Conservation (phyloP, 2,329 filamentous ascomycete species). For the Fonsecaea multimorphosa region DNA sequence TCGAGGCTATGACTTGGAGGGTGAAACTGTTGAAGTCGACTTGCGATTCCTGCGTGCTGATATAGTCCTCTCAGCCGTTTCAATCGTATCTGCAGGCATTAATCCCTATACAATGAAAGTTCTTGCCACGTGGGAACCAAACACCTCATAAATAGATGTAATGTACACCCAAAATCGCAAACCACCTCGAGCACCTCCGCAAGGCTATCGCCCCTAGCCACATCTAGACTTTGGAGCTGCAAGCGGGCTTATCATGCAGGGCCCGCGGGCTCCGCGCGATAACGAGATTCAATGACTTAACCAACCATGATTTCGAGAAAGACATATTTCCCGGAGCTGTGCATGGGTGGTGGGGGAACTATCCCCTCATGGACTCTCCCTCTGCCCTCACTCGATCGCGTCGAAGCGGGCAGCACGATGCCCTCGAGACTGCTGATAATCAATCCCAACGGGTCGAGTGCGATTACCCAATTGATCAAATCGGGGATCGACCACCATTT, state of each 20-base stretch:
- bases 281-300: not conserved
- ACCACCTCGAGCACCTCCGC: not conserved
- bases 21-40: too few species aligned
- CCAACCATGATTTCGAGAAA: not conserved
- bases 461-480: conserved; percentile 12
- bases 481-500: conserved; percentile 7
- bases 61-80: not conserved
- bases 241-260: conserved; percentile 17
- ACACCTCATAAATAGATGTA: conserved; percentile 3
- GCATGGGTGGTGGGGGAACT: not conserved
- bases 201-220: conserved; percentile 5
- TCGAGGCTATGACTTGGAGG: not conserved
- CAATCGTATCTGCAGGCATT: not conserved
- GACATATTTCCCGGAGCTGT: not conserved
- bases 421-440: conserved; percentile 1
- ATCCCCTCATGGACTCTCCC: not conserved
- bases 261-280: conserved; percentile 10
- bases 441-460: conserved; percentile 15
- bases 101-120: not conserved
- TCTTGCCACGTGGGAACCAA: conserved; percentile 3
- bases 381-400: too few species aligned
- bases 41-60: not conserved
- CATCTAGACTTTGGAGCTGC: conserved; percentile 3
- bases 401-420: not conserved
- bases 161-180: not conserved